Evolutionary conservation across 2,329 filamentous ascomycete genomes (phyloP).

Genomic region (Fusarium udum): DNA sequence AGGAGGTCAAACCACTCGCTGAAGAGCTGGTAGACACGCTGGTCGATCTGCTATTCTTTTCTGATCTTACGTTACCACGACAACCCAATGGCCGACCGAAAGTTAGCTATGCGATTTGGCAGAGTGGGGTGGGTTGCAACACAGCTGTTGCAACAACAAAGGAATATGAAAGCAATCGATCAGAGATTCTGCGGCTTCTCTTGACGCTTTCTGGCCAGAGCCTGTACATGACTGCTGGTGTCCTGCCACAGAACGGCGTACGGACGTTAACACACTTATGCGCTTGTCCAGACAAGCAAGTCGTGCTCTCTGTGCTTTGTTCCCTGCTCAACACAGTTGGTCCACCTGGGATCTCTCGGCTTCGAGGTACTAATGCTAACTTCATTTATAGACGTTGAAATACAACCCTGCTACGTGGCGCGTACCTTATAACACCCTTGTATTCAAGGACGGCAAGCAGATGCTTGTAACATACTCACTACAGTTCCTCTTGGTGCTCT

Average conservation of each 20-base stretch:
- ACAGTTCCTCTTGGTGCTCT: conserved; percentile 84
- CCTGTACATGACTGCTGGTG: conserved; percentile 87
- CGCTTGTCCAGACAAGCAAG: conserved; percentile 87
- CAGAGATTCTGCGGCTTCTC: conserved; percentile 86
- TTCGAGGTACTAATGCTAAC: conserved; percentile 1
- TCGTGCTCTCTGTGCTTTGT: conserved; percentile 88
- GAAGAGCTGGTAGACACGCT: conserved; percentile 93
- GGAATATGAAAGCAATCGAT: conserved; percentile 91
- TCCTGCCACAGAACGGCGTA: conserved; percentile 84
- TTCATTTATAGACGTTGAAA: conserved; percentile 76
- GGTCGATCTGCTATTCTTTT: conserved; percentile 89
- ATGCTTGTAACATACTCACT: conserved; percentile 90
- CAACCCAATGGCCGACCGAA: conserved; percentile 77
- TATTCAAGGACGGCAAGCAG: conserved; percentile 91
- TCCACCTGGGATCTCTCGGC: neutral
- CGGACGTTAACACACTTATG: conserved; percentile 89
- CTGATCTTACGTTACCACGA: conserved; percentile 84
- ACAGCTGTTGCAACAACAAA: conserved; percentile 87
- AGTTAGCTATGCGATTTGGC: conserved; percentile 95
- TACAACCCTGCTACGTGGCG: conserved; percentile 96
- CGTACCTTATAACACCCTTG: conserved; percentile 91
- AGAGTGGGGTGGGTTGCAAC: conserved; percentile 96
- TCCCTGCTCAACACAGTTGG: conserved; percentile 92
- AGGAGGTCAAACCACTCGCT: conserved; percentile 85
- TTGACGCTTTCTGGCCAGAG: conserved; percentile 88